Evolutionary conservation across 2,329 filamentous ascomycete genomes (phyloP).

Genomic region (Colletotrichum simmondsii): DNA sequence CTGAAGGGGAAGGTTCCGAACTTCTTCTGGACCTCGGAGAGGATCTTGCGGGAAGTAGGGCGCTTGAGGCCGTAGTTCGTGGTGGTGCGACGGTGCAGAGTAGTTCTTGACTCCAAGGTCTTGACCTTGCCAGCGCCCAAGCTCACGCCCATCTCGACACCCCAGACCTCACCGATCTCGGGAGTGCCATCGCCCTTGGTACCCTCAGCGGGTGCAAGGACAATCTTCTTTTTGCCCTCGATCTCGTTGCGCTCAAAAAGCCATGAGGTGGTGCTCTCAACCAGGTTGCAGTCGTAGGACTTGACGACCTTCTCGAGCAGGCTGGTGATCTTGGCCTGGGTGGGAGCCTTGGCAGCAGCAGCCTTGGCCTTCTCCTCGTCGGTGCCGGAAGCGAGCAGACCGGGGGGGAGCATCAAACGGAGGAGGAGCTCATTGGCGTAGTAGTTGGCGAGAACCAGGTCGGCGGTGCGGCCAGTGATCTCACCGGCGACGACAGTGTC

Average conservation of each 20-base stretch:
- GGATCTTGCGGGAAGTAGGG: conserved; percentile 88
- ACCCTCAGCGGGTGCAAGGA: conserved; percentile 86
- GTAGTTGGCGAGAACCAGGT: conserved; percentile 90
- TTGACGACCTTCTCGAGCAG: conserved; percentile 93
- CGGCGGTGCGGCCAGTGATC: conserved; percentile 81
- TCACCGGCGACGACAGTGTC: conserved; percentile 84
- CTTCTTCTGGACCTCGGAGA: conserved; percentile 96
- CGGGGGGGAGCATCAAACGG: conserved; percentile 91
- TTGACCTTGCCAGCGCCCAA: conserved; percentile 95
- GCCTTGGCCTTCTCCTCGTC: conserved; percentile 98
- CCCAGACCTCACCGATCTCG: conserved; percentile 95
- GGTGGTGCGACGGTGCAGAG: conserved; percentile 90
- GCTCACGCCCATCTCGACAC: conserved; percentile 94
- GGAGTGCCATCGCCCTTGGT: conserved; percentile 91
- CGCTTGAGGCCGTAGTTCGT: conserved; percentile 95
- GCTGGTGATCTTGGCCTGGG: conserved; percentile 86
- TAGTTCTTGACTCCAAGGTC: conserved; percentile 86
- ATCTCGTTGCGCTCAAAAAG: conserved; percentile 97
- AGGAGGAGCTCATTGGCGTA: conserved; percentile 96
- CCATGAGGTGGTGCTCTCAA: conserved; percentile 99
- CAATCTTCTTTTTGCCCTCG: conserved; percentile 97
- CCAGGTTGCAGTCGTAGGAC: conserved; percentile 88
- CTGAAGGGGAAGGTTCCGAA: conserved; percentile 99
- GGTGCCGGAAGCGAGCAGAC: conserved; percentile 81
- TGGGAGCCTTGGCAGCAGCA: conserved; percentile 81